A percentile compares a stretch with the other conserved stretches of the same genome.
Evolutionary conservation across 768 basidiomycete genomes (phyloP).

Genomic region (Tephrocybe sp.): DNA sequence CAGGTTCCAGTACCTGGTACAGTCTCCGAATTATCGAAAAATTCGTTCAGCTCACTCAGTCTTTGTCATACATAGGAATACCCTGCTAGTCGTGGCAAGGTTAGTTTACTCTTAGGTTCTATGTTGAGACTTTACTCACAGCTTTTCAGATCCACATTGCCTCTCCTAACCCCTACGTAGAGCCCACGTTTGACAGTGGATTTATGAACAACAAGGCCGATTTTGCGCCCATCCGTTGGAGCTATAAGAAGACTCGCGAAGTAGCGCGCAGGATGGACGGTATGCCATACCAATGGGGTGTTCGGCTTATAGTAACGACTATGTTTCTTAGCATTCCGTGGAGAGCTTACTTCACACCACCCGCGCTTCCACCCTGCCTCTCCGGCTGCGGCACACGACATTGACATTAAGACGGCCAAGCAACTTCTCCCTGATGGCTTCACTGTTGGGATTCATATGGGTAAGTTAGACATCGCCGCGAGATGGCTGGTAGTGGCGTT

Average conservation of each 20-base stretch:
- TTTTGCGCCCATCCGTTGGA: slow-evolving; percentile 74
- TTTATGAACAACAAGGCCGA: slow-evolving; percentile 81
- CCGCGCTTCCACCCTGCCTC: slow-evolving; percentile 73
- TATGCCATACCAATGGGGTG: slow-evolving; percentile 19
- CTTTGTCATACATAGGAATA: slow-evolving; percentile 45
- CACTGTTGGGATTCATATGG: slow-evolving; percentile 74
- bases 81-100: slow-evolving; percentile 71
- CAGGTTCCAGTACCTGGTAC: slow-evolving; percentile 63
- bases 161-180: slow-evolving; percentile 57
- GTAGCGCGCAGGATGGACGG: slow-evolving; percentile 71
- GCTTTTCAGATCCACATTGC: slow-evolving; percentile 54
- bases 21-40: slow-evolving; percentile 8
- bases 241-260: slow-evolving; percentile 75
- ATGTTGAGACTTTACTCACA: background rate
- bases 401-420: slow-evolving; percentile 68
- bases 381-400: slow-evolving; percentile 55
- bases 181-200: slow-evolving; percentile 68
- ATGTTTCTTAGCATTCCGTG: slow-evolving; percentile 52
- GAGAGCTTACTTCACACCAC: slow-evolving; percentile 70
- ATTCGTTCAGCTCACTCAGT: background rate
- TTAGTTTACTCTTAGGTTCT: slow-evolving; percentile 14
- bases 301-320: background rate
- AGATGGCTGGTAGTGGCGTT: background rate
- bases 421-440: slow-evolving; percentile 55
- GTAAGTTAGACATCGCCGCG: slow-evolving; percentile 22